These are phyloP conservation scores for Ganoderma multipileum DNA, from an alignment of 1,284 basidiomycete species.

Conservation along the genomic window DNA sequence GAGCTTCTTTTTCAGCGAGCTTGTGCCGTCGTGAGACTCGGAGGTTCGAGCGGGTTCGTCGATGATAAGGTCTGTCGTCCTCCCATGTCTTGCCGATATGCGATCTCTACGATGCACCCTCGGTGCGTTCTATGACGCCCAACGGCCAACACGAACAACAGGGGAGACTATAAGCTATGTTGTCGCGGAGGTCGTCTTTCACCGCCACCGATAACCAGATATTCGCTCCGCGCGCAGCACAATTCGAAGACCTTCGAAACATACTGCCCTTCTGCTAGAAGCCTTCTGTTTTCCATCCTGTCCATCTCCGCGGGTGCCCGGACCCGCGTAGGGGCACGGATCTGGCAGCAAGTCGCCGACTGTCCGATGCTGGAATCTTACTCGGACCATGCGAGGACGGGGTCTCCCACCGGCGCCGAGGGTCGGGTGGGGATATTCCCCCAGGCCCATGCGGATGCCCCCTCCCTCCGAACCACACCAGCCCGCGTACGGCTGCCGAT, in stretches of 20 bases:
- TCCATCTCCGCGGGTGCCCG: conserved; percentile 16
- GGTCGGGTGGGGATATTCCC: neutral
- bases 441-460: conserved; percentile 4
- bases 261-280: neutral
- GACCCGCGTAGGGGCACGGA: conserved; percentile 8
- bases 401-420: conserved; percentile 10
- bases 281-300: neutral
- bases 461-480: neutral
- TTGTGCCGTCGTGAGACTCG: conserved; percentile 4
- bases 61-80: neutral
- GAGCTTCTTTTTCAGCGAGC: neutral
- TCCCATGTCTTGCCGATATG: neutral
- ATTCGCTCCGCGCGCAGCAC: neutral
- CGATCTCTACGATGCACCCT: neutral
- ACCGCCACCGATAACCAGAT: neutral
- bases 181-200: neutral
- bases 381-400: neutral
- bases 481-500: neutral
- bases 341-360: neutral
- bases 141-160: neutral
- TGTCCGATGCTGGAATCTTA: neutral
- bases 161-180: neutral
- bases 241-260: conserved; percentile 7
- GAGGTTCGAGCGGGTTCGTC: neutral
- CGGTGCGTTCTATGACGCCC: no score